These are phyloP conservation scores for Yamadazyma aaseri DNA, from an alignment of 1,139 yeast species.

Conservation along the genomic window DNA sequence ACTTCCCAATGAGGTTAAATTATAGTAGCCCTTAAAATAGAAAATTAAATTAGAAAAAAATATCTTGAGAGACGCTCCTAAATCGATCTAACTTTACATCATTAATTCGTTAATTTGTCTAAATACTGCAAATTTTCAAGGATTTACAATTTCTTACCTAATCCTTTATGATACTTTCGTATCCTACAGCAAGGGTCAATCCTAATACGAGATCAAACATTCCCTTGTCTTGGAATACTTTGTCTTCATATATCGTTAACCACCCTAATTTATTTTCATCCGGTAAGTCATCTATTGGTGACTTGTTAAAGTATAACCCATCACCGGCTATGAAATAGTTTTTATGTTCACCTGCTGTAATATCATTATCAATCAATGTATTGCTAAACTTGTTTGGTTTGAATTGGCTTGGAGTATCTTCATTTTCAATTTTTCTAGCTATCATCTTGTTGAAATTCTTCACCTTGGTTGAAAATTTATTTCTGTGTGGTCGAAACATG, in stretches of 20 bases:
- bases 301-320: constrained; percentile 44
- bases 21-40: too few species aligned
- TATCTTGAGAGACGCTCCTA: too few species aligned
- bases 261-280: constrained; percentile 61
- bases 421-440: constrained; percentile 8
- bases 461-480: constrained; percentile 40
- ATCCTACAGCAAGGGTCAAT: constrained; percentile 53
- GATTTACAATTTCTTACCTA: background rate
- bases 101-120: too few species aligned
- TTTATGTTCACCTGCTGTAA: constrained; percentile 29
- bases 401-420: constrained; percentile 6
- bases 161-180: constrained; percentile 26
- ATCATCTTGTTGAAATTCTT: constrained; percentile 23
- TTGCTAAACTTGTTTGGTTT: constrained; percentile 11
- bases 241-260: constrained; percentile 58
- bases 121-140: too few species aligned
- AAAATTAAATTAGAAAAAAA: too few species aligned
- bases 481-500: constrained; percentile 54
- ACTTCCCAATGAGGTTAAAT: too few species aligned
- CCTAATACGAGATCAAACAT: constrained; percentile 58
- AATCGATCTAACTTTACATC: too few species aligned
- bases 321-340: constrained; percentile 53
- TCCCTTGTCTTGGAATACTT: constrained; percentile 32
- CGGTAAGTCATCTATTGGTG: constrained; percentile 59
- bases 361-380: constrained; percentile 20